Evolutionary conservation across 345 rosid genomes (phyloP).

Genomic region (Luvunga scandens): DNA sequence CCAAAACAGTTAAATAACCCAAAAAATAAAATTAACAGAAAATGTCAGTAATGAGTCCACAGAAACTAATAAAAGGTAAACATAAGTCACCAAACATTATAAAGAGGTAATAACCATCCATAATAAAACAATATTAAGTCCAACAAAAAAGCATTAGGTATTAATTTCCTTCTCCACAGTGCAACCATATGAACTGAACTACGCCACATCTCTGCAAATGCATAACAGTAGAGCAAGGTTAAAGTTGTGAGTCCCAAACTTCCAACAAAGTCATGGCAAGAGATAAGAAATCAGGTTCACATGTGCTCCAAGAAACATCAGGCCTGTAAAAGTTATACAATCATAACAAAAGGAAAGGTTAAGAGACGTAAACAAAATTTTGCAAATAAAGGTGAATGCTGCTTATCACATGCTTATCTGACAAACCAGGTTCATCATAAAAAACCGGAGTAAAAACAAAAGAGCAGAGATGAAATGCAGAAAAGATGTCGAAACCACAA

Average conservation of each 20-base stretch:
- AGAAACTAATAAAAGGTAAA: slow-evolving; percentile 19
- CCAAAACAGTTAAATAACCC: slow-evolving; percentile 15
- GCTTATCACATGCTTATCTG: neutral
- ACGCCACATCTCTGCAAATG: slow-evolving; percentile 87
- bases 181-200: slow-evolving; percentile 31
- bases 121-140: slow-evolving; percentile 30
- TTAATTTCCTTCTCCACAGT: slow-evolving; percentile 30
- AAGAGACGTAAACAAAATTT: slow-evolving; percentile 33
- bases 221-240: slow-evolving; percentile 98
- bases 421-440: neutral
- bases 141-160: slow-evolving; percentile 43
- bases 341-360: slow-evolving; percentile 47
- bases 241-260: slow-evolving; percentile 99
- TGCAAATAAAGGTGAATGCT: slow-evolving; percentile 12
- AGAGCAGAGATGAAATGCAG: neutral
- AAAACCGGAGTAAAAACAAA: neutral
- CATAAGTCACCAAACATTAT: slow-evolving; percentile 36
- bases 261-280: slow-evolving; percentile 93
- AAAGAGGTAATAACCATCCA: slow-evolving; percentile 35
- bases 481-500: neutral
- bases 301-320: slow-evolving; percentile 93
- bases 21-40: slow-evolving; percentile 13
- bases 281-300: slow-evolving; percentile 92
- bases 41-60: slow-evolving; percentile 27
- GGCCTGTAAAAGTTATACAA: slow-evolving; percentile 69